Evolutionary conservation across 495 filamentous ascomycete genomes (phyloP).

Genomic region (Aspergillus heteromorphus): DNA sequence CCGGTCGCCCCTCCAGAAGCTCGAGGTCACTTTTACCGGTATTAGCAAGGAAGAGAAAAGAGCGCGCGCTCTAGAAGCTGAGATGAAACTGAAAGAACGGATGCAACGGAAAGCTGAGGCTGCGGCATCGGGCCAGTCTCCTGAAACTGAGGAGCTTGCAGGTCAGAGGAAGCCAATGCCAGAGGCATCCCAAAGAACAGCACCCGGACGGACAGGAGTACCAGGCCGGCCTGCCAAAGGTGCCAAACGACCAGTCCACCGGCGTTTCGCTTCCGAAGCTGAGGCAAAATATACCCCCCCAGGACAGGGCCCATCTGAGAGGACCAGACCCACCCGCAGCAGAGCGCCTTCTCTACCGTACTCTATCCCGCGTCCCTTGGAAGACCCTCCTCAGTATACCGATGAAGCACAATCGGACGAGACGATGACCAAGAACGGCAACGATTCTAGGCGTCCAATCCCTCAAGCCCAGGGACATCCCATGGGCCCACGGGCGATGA

Average conservation of each 20-base stretch:
- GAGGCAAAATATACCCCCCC: constrained; percentile 3
- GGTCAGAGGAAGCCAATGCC: too few species aligned
- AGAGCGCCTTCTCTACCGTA: constrained; percentile 18
- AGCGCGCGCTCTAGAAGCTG: constrained; percentile 73
- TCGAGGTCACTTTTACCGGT: constrained; percentile 80
- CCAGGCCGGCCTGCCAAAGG: constrained; percentile 1
- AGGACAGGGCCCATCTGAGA: constrained; percentile 7
- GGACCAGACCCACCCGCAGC: constrained; percentile 11
- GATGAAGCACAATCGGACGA: constrained; percentile 11
- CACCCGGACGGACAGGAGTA: neutral
- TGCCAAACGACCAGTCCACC: constrained; percentile 2
- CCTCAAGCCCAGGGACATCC: constrained; percentile 12
- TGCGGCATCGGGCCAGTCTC: constrained; percentile 5
- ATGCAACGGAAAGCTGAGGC: constrained; percentile 28
- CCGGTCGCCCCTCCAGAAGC: constrained; percentile 83
- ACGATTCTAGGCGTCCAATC: constrained; percentile 25
- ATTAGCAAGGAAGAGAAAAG: constrained; percentile 91
- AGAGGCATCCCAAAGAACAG: neutral
- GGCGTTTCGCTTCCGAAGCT: constrained; percentile 2
- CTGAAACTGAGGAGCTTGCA: neutral
- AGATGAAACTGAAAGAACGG: constrained; percentile 51
- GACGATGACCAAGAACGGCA: constrained; percentile 18
- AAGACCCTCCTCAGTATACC: constrained; percentile 16
- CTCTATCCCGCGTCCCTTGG: constrained; percentile 7
- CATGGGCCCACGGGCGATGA: constrained; percentile 12